Conservation (phyloP, 768 basidiomycete genomes). For the Lactifluus subvellereus region DNA sequence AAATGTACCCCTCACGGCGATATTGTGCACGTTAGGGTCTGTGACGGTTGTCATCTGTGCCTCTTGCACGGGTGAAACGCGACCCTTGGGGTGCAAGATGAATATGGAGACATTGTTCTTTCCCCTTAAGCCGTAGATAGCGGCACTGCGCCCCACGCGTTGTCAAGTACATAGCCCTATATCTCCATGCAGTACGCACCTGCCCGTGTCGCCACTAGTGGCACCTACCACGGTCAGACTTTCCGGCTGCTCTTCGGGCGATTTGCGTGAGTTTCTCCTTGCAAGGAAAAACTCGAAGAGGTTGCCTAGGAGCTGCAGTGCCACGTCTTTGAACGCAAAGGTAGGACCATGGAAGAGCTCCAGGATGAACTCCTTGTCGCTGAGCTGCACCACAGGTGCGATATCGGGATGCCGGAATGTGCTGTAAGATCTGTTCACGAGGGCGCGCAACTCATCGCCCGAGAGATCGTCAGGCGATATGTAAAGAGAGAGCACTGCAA, state of each 20-base stretch:
- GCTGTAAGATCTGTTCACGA: slow-evolving; percentile 79
- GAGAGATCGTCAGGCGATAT: slow-evolving; percentile 81
- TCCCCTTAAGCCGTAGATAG: slow-evolving; percentile 93
- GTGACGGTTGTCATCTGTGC: slow-evolving; percentile 99
- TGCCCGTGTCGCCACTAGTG: slow-evolving; percentile 96
- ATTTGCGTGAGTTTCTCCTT: slow-evolving; percentile 67
- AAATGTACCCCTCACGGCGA: slow-evolving; percentile 91
- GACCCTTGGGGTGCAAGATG: slow-evolving; percentile 96
- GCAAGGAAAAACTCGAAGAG: slow-evolving; percentile 92
- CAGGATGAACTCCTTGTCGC: slow-evolving; percentile 65
- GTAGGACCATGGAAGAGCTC: slow-evolving; percentile 98
- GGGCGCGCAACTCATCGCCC: slow-evolving; percentile 54
- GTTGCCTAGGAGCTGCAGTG: slow-evolving; percentile 92
- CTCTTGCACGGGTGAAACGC: slow-evolving; percentile 96
- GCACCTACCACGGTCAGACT: slow-evolving; percentile 92
- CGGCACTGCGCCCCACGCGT: slow-evolving; percentile 56
- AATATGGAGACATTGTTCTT: slow-evolving; percentile 95
- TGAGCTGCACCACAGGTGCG: slow-evolving; percentile 69
- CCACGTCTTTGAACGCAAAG: slow-evolving; percentile 98
- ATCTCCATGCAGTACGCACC: slow-evolving; percentile 39
- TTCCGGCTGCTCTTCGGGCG: slow-evolving; percentile 50
- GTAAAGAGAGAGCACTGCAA: slow-evolving; percentile 83
- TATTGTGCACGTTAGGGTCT: slow-evolving; percentile 89
- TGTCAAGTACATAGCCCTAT: background rate
- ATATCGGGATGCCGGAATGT: slow-evolving; percentile 81